Evolutionary conservation across 164 flowering plant genomes (phyloP).

Genomic region (Kingdonia uniflora): DNA sequence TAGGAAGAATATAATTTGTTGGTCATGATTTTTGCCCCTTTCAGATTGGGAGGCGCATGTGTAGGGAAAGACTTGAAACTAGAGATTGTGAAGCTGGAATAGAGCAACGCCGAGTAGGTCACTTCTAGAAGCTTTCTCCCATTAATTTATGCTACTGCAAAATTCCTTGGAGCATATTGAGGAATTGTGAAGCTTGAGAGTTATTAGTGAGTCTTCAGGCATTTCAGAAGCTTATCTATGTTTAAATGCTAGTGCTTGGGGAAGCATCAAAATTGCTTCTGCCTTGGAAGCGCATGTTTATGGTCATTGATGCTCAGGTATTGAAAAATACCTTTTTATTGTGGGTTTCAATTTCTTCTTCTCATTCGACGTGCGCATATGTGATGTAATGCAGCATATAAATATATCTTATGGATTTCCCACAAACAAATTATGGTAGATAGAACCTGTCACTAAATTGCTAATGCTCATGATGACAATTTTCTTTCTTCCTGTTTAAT

Average conservation of each 20-base stretch:
- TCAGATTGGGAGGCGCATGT: too few species aligned
- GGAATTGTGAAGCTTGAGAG: constrained; percentile 40
- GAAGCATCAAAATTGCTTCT: constrained; percentile 89
- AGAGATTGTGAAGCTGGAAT: constrained; percentile 76
- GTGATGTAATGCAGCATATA: too few species aligned
- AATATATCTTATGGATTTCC: too few species aligned
- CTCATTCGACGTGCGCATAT: too few species aligned
- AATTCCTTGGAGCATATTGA: neutral
- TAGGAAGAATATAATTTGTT: too few species aligned
- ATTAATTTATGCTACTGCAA: neutral
- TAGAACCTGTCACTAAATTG: too few species aligned
- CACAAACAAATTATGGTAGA: too few species aligned
- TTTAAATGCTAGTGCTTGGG: constrained; percentile 90
- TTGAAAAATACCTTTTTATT: too few species aligned
- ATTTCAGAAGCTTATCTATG: constrained; percentile 95
- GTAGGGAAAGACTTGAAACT: too few species aligned
- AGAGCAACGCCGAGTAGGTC: constrained; percentile 85
- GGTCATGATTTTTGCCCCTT: too few species aligned
- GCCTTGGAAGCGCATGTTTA: constrained; percentile 99
- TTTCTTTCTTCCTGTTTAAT: constrained; percentile 5
- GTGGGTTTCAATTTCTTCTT: too few species aligned
- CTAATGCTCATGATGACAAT: neutral
- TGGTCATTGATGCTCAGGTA: constrained; percentile 94
- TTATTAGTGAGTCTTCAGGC: too few species aligned
- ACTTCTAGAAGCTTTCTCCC: constrained; percentile 10